A percentile compares a stretch with the other conserved stretches of the same genome.
phyloP scores from a whole-genome alignment of 345 rosid genomes.

The thale cress (Arabidopsis thaliana) region TAIR10.1 NC_003075.7:16530501-16531000 shows the following conservation, averaged over 20 bases:
- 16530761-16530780: conserved; percentile 60
- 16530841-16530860: conserved; percentile 47
- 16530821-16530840: conserved; percentile 54
- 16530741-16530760: conserved; percentile 69
- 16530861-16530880: conserved; percentile 46
- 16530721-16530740: conserved; percentile 91
- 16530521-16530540: conserved; percentile 36
- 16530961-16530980: conserved; percentile 90
- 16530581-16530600: conserved; percentile 70
- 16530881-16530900: conserved; percentile 51
- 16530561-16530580: conserved; percentile 70
- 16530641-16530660: conserved; percentile 52
- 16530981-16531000: conserved; percentile 88
- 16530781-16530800: conserved; percentile 33
- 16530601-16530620: conserved; percentile 64
- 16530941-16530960: conserved; percentile 58
- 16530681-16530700: conserved; percentile 55
- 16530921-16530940: conserved; percentile 19
- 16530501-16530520: conserved; percentile 20
- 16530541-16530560: conserved; percentile 67
- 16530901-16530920: conserved; percentile 27
- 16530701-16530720: conserved; percentile 63
- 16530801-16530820: conserved; percentile 52
- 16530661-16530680: conserved; percentile 38
- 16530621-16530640: conserved; percentile 49